Percentiles rank a stretch among this genome's conserved stretches.
These are phyloP conservation scores for Lodderomyces theae DNA, from an alignment of 1,139 yeast genomes.

Conservation along the genomic window DNA sequence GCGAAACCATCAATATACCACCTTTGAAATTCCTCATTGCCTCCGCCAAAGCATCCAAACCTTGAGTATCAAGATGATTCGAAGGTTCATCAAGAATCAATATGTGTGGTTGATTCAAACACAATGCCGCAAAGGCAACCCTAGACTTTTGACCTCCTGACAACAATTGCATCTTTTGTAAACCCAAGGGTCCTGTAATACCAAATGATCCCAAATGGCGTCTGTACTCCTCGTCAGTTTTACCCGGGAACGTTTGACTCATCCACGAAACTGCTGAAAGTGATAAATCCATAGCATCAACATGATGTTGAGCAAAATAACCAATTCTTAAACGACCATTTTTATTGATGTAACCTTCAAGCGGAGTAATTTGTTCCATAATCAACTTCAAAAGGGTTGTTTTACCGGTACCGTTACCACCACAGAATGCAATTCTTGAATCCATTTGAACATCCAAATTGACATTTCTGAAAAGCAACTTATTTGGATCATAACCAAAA, in stretches of 20 bases:
- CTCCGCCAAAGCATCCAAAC: conserved; percentile 90
- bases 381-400: conserved; percentile 85
- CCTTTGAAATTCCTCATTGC: conserved; percentile 88
- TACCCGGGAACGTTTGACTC: conserved; percentile 88
- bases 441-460: conserved; percentile 91
- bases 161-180: conserved; percentile 83
- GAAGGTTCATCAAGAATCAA: conserved; percentile 96
- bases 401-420: conserved; percentile 99
- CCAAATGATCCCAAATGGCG: conserved; percentile 97
- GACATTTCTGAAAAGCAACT: conserved; percentile 65
- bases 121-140: conserved; percentile 95
- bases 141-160: conserved; percentile 99
- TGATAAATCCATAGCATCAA: conserved; percentile 93
- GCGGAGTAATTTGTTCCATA: conserved; percentile 73
- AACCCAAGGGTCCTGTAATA: conserved; percentile 88
- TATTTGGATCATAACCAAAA: conserved; percentile 74
- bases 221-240: conserved; percentile 94
- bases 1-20: conserved; percentile 96
- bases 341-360: conserved; percentile 69
- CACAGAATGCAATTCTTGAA: conserved; percentile 92
- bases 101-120: conserved; percentile 89
- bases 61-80: conserved; percentile 96
- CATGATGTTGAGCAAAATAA: conserved; percentile 99
- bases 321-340: conserved; percentile 91
- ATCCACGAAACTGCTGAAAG: conserved; percentile 92